Evolutionary conservation across 305 asterid species (phyloP), one percentile per base, ranked within the genome.

Genomic region (Fraxinus dipetala): DNA sequence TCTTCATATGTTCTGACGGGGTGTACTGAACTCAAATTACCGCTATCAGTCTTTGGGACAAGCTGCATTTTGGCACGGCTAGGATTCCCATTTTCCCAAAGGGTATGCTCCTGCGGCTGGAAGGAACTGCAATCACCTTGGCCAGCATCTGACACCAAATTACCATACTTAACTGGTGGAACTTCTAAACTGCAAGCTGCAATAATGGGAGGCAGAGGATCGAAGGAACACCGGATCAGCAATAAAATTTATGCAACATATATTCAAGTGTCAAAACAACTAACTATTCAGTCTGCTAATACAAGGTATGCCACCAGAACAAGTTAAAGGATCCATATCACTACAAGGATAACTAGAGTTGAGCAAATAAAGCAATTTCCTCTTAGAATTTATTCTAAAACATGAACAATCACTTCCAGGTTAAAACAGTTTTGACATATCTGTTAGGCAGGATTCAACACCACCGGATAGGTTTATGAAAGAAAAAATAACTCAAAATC

Each of bases 1-100:
- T 94, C 98, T 61, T 96, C 99, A 72, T 22, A 83, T 54, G 89
- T 38, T 83, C 96, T 86, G 35, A 89, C 80, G 0, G 97, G 94
- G 85, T 92, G 94, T 3, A 92, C 89, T 1, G 97, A 90, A 77
- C 93, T 91, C 38, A 91, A 91, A 88, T 89, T 89, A 31, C 90
- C 65, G n/a, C 79, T 48, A 32, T 95, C 97, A 5, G 79, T 91
- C 87, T 88, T 95, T 0, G 89, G 80, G 82, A 78, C 85, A 31
- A 84, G 85, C 83, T 87, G 92, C 81, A 84, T 75, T 88, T 88
- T 91, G 26, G 72, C 30, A 54, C 82, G 85, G 77, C 78, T 78
- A 7, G 85, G 81, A 61, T 90, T 93, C 4, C 78, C 88, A 35
- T 65, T 91, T 75, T 83, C 95, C 82, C 72, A 77, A 5, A 76